These are phyloP conservation scores for Xanthoconium purpureum DNA, from an alignment of 768 basidiomycete genomes.

Conservation along the genomic window DNA sequence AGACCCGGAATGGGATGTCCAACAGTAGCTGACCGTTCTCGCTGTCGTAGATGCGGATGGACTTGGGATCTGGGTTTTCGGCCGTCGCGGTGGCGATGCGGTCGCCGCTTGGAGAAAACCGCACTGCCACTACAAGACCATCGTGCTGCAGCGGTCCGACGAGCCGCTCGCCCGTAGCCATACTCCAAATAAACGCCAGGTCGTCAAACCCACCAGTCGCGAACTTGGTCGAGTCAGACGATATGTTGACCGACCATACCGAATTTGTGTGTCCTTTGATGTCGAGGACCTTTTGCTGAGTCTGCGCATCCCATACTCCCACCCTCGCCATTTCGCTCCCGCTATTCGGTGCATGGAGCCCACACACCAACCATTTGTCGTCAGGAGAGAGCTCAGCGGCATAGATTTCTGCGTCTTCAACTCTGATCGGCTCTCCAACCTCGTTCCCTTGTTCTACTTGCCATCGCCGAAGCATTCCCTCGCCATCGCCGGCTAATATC, in stretches of 20 bases:
- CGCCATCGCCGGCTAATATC: too few relatives aligned
- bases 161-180: neutral
- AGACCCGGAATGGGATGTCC: neutral
- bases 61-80: neutral
- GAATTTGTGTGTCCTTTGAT: too few relatives aligned
- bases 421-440: neutral
- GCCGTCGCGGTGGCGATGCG: neutral
- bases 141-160: neutral
- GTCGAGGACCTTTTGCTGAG: neutral
- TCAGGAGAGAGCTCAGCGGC: neutral
- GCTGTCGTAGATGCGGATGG: conserved; percentile 4
- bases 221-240: too few relatives aligned
- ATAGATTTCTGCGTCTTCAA: neutral
- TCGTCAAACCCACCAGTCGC: neutral
- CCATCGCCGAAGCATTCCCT: too few relatives aligned
- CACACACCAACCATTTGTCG: neutral
- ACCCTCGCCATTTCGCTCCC: too few relatives aligned
- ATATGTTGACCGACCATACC: too few relatives aligned
- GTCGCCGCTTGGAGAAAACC: neutral
- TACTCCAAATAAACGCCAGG: neutral
- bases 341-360: neutral
- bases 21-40: neutral
- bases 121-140: neutral
- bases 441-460: neutral
- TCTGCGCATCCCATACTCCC: neutral